phyloP scores from a whole-genome alignment of 176 grass and related monocot species.

The Guadua angustifolia region DNA sequence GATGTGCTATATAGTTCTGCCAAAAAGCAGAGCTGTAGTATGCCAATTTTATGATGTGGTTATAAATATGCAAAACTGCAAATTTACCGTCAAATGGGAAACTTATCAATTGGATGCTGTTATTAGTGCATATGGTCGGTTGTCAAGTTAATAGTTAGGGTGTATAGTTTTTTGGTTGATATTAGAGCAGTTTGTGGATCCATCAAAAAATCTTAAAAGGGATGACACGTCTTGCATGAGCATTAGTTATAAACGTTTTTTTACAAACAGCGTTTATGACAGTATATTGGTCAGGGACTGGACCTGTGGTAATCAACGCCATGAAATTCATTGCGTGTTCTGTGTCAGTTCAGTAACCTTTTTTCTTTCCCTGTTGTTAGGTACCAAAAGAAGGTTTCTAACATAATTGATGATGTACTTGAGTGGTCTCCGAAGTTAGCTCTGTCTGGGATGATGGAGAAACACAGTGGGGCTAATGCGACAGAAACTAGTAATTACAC shows the following conservation, averaged over 20 bases:
- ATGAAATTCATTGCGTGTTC: constrained; percentile 35
- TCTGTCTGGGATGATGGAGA: constrained; percentile 96
- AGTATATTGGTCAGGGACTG: constrained; percentile 4
- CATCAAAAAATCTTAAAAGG: neutral
- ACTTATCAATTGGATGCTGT: neutral
- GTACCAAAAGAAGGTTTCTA: constrained; percentile 99
- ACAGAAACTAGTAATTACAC: constrained; percentile 55
- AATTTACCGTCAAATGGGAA: constrained; percentile 21
- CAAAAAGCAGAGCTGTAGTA: neutral
- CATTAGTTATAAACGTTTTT: constrained; percentile 9
- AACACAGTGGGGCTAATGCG: constrained; percentile 57
- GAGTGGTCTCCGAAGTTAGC: constrained; percentile 98
- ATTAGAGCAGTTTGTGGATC: neutral
- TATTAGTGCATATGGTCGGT: neutral
- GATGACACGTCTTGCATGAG: neutral
- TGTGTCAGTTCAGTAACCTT: constrained; percentile 36
- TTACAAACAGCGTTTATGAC: neutral
- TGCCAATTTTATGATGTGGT: neutral
- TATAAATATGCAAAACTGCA: constrained; percentile 5
- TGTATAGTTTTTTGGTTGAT: neutral
- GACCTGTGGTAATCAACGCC: neutral
- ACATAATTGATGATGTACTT: constrained; percentile 99
- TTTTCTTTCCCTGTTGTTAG: constrained; percentile 46
- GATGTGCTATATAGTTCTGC: neutral
- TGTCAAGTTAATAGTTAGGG: neutral